These are phyloP conservation scores for Gomphus bonarii DNA, from an alignment of 1,284 basidiomycete species.

Conservation along the genomic window DNA sequence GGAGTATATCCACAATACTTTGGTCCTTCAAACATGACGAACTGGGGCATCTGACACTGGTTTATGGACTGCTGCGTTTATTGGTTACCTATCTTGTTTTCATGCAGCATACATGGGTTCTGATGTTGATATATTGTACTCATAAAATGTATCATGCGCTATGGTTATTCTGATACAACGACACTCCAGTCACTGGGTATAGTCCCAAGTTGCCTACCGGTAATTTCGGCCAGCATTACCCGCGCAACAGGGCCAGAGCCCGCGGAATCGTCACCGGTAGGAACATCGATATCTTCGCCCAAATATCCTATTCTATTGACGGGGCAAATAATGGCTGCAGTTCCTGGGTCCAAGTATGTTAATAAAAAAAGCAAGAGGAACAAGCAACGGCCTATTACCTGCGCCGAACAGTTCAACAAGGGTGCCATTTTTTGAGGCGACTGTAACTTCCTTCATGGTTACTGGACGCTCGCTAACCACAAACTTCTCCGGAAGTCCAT, in stretches of 20 bases:
- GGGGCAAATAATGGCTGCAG: constrained; percentile 80
- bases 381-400: constrained; percentile 32
- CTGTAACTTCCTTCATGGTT: constrained; percentile 82
- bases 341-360: constrained; percentile 38
- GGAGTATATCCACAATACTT: background rate
- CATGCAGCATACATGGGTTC: background rate
- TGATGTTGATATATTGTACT: background rate
- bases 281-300: constrained; percentile 76
- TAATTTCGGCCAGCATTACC: constrained; percentile 74
- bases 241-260: constrained; percentile 85
- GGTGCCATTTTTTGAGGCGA: constrained; percentile 56
- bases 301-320: constrained; percentile 83
- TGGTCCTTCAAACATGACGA: background rate
- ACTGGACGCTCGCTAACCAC: constrained; percentile 77
- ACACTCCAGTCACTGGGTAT: constrained; percentile 81
- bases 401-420: constrained; percentile 91
- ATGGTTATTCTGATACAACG: constrained; percentile 29
- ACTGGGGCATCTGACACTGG: background rate
- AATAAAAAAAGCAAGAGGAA: constrained; percentile 14
- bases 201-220: constrained; percentile 84
- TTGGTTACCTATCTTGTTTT: too few species aligned
- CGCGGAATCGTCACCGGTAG: constrained; percentile 56
- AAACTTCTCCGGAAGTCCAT: constrained; percentile 58
- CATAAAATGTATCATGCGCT: background rate
- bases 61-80: too few species aligned